Evolutionary conservation across 1,139 yeast species (phyloP), one percentile per base, ranked within the genome.

Genomic region (Oligophagozyma castellii): DNA sequence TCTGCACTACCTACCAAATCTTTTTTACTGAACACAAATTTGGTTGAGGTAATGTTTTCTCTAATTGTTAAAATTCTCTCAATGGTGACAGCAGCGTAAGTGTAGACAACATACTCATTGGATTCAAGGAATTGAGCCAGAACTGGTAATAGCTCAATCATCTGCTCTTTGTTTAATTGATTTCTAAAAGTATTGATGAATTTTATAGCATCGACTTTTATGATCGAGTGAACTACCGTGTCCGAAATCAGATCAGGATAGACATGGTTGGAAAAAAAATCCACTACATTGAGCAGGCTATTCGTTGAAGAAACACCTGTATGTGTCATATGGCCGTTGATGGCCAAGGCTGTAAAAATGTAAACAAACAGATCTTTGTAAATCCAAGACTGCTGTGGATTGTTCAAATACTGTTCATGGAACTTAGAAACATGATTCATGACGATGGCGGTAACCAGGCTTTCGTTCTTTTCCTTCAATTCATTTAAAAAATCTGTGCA

Each of bases 251-350:
- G 65, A 56, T 89, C 95, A 14, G 75, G 72, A 8, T 93, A 86
- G 44, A 92, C 73, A 46, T 83, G 77, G 16, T 69, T 69, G 2
- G 76, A 63, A 55, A 92, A 92, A 52, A 89, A 92, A 24, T 70
- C 72, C 12, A 86, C 86, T 13, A 89, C 89, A 54, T 92, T 94
- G 11, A 86, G 73, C 36, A 83, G 58, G 19, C 76, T 63, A 52
- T 86, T 89, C 5, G 94, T 80, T 4, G 92, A 73, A 2, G 92
- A 68, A n/a, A 84, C 89, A 30, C 98, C 98, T 12, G 78, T 64
- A 35, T 73, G 73, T 0, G 96, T 81, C 10, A 83, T 67, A 15
- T 77, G 67, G 4, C 95, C 95, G 51, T 84, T 86, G 2, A 93
- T 75, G 3, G 98, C 96, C 43, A 92, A 66, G 0, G 95, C 74